Conservation (phyloP, 192 early-diverging fungal genomes). For the Entomortierella chlamydospora region DNA sequence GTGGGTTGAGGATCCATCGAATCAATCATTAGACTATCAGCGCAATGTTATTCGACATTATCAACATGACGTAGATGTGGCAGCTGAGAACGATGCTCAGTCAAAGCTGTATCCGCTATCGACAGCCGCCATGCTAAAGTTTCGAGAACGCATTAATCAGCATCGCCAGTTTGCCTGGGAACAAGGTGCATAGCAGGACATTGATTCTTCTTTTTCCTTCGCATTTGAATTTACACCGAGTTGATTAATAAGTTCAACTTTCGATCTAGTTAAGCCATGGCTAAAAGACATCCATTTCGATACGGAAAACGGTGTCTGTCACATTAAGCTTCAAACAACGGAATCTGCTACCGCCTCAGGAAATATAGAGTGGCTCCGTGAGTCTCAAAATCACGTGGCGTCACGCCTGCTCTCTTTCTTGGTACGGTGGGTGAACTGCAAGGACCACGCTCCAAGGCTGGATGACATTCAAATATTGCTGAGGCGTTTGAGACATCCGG, state of each 20-base stretch:
- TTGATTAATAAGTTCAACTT: too few species aligned
- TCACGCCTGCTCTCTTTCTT: constrained; percentile 36
- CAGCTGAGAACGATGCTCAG: neutral
- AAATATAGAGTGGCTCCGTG: constrained; percentile 25
- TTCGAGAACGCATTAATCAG: constrained; percentile 58
- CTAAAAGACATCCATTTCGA: constrained; percentile 37
- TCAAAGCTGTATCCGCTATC: constrained; percentile 36
- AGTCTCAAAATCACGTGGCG: constrained; percentile 29
- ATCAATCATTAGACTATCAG: constrained; percentile 53
- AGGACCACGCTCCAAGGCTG: constrained; percentile 40
- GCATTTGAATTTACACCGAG: too few species aligned
- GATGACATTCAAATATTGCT: constrained; percentile 32
- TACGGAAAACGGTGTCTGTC: constrained; percentile 43
- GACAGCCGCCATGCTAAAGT: constrained; percentile 30
- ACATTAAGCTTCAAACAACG: constrained; percentile 10
- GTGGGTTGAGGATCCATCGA: constrained; percentile 58
- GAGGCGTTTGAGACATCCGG: constrained; percentile 1
- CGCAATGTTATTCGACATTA: constrained; percentile 54
- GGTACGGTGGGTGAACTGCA: constrained; percentile 48
- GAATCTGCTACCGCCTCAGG: neutral
- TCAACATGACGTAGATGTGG: constrained; percentile 21
- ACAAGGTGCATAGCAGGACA: constrained; percentile 23
- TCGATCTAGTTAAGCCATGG: constrained; percentile 18
- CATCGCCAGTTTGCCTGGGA: constrained; percentile 52
- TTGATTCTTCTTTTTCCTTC: too few species aligned